A percentile compares a stretch with the other conserved stretches of the same genome.
Conservation (phyloP, 352 stramenopile species). For the Aphanomyces euteiches region DNA sequence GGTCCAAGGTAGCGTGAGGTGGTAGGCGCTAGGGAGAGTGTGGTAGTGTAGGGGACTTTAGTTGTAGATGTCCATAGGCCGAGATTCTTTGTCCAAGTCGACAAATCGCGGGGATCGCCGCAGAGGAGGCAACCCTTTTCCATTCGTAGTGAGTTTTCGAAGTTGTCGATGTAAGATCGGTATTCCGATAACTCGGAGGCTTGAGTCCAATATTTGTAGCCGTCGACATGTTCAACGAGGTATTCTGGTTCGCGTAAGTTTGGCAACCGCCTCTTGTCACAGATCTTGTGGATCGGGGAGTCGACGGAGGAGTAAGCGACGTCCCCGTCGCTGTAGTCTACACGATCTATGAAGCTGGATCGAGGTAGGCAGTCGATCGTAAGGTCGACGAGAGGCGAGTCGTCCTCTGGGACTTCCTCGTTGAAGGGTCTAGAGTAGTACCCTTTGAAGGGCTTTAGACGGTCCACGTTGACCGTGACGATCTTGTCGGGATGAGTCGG, state of each 20-base stretch:
- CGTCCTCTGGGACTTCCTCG: neutral
- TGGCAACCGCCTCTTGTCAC: neutral
- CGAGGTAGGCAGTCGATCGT: neutral
- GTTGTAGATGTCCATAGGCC: no score
- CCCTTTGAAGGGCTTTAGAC: neutral
- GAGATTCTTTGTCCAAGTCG: neutral
- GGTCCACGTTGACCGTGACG: slow-evolving; percentile 13
- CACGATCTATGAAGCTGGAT: neutral
- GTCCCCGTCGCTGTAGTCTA: neutral
- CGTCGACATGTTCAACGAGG: neutral
- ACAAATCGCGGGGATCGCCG: neutral
- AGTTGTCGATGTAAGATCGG: neutral
- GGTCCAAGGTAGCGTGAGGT: no score
- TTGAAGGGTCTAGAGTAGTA: slow-evolving; percentile 11
- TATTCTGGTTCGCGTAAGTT: neutral
- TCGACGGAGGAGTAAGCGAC: neutral
- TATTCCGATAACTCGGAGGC: neutral
- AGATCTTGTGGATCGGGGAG: neutral
- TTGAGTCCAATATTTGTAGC: neutral
- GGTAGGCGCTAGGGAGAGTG: no score
- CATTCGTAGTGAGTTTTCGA: neutral
- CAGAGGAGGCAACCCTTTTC: neutral
- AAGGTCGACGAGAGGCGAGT: neutral
- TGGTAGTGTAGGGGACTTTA: no score
- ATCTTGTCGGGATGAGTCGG: neutral